Evolutionary conservation across 345 rosid species (phyloP), one percentile per base, ranked within the genome.

Genomic region (Gossypium mustelinum): DNA sequence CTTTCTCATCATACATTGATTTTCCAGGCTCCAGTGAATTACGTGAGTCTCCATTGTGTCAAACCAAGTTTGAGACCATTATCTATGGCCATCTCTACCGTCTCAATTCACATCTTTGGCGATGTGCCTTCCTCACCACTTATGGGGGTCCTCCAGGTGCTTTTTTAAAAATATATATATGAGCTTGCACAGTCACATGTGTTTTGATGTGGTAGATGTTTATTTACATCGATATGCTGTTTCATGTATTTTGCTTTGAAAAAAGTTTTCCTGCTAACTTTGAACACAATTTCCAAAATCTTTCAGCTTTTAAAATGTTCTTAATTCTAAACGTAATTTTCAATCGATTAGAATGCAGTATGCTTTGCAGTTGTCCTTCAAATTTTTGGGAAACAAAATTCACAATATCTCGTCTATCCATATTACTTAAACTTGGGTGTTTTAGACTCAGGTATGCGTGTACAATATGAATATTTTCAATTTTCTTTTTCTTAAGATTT

Each of bases 91-190:
- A 78, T 86, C 27, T 93, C 99, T 41, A 95, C 97, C 2, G 97
- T 93, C 58, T 79, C 96, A 67, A 93, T 95, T 65, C 99, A 93
- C 78, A 77, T 93, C 64, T 90, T 95, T 70, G 99, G 99, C 7
- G 98, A 95, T 78, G 97, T 95, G 61, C 99, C 99, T 80, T 93
- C 99, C 57, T 91, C 99, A 1, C 99, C 99, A 27, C 94, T 95
- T 69, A 96, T 89, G 76, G 99, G 99, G 44, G 87, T 84, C 69
- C 87, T 95, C 78, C 92, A 95, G 98, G 97, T 90, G 64, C 39
- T 22, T 22, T 34, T 34, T 34, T 34, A 0, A 1, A 1, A 34
- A 29, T 41, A 75, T 2, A 45, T 45, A 45, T 17, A 66, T 58
- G 48, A 34, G 3, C 68, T 48, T 68, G 48, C 61, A 41, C 52